Evolutionary conservation across 495 filamentous ascomycete species (phyloP).

Genomic region (Talaromyces thailandensis): DNA sequence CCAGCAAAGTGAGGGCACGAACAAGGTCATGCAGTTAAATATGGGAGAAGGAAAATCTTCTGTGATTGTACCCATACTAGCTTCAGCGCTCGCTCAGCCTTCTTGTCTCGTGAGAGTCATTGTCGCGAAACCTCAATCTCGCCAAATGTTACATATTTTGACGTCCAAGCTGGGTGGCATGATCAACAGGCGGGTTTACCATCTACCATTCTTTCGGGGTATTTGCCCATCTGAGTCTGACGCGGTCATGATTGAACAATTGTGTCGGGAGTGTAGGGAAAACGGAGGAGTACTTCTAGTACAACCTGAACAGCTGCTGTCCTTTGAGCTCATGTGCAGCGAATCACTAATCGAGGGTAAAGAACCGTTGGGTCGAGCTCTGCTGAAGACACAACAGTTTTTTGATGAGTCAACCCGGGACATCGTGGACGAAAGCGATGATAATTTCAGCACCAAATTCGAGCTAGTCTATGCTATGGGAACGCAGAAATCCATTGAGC

Average conservation of each 20-base stretch:
- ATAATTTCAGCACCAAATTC: constrained; percentile 46
- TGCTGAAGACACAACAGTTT: constrained; percentile 31
- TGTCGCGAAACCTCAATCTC: constrained; percentile 49
- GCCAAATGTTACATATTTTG: constrained; percentile 50
- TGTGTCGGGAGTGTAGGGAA: constrained; percentile 30
- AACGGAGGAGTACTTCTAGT: constrained; percentile 44
- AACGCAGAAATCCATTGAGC: constrained; percentile 37
- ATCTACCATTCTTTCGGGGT: constrained; percentile 49
- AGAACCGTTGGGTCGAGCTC: constrained; percentile 10
- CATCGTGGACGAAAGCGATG: constrained; percentile 53
- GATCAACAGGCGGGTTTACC: constrained; percentile 41
- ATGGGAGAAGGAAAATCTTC: constrained; percentile 67
- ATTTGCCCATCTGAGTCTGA: constrained; percentile 23
- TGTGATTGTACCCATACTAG: constrained; percentile 55
- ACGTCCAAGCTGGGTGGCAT: constrained; percentile 46
- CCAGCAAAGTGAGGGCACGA: constrained; percentile 25
- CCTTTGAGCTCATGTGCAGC: constrained; percentile 53
- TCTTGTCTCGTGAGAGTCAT: constrained; percentile 44
- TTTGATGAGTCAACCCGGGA: constrained; percentile 34
- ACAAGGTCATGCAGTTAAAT: constrained; percentile 54
- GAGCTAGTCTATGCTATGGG: constrained; percentile 60
- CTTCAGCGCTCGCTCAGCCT: constrained; percentile 42
- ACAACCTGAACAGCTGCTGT: constrained; percentile 59
- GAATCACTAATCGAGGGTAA: constrained; percentile 26
- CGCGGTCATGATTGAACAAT: constrained; percentile 8